Evolutionary conservation across 1,139 yeast species (phyloP).

Genomic region (Wickerhamomyces sp.): DNA sequence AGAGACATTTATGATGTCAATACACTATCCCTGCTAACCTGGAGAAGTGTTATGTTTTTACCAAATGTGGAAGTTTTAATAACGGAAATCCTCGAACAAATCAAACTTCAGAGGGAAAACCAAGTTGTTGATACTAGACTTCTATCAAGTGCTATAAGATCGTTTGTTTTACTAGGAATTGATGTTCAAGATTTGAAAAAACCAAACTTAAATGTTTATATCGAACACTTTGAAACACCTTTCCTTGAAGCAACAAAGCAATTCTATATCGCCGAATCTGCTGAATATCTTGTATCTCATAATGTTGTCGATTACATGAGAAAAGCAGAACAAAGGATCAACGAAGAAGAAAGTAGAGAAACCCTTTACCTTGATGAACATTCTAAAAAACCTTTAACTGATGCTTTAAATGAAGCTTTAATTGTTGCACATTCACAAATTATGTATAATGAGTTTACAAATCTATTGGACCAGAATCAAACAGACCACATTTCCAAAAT

Average conservation of each 20-base stretch:
- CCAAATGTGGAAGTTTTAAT: constrained; percentile 58
- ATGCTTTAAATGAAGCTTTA: constrained; percentile 68
- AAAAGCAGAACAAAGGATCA: constrained; percentile 76
- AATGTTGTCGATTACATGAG: constrained; percentile 89
- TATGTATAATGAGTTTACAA: constrained; percentile 73
- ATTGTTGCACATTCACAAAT: constrained; percentile 75
- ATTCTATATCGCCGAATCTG: constrained; percentile 71
- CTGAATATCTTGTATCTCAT: constrained; percentile 59
- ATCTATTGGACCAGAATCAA: constrained; percentile 71
- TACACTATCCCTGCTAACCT: constrained; percentile 78
- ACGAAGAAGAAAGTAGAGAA: constrained; percentile 77
- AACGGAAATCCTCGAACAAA: constrained; percentile 68
- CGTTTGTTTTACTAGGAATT: constrained; percentile 74
- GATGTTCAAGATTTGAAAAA: constrained; percentile 81
- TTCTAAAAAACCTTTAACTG: constrained; percentile 73
- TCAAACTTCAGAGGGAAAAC: constrained; percentile 76
- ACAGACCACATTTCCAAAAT: constrained; percentile 74
- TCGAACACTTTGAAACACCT: constrained; percentile 70
- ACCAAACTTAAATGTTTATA: constrained; percentile 77
- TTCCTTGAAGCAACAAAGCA: constrained; percentile 71
- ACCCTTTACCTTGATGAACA: constrained; percentile 82
- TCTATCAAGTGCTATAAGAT: constrained; percentile 73
- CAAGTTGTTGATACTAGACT: constrained; percentile 65
- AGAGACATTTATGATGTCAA: constrained; percentile 87
- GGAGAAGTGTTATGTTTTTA: constrained; percentile 83